A percentile compares a stretch with the other conserved stretches of the same genome.
phyloP scores from a whole-genome alignment of 352 stramenopile species.

The Globisporangium canariense region DNA sequence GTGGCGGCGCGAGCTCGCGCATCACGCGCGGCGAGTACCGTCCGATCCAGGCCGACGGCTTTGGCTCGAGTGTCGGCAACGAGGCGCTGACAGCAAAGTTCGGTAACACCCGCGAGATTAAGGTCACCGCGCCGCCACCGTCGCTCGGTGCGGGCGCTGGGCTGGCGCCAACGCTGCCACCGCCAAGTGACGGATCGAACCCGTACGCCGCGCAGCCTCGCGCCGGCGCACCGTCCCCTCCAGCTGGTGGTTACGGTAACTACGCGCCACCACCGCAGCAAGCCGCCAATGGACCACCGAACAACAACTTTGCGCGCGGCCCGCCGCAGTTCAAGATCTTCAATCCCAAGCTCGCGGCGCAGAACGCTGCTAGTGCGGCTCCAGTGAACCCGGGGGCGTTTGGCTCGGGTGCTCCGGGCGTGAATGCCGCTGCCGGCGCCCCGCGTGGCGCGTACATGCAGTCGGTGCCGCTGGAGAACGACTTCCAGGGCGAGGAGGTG shows the following conservation, averaged over 20 bases:
- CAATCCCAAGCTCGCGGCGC: constrained; percentile 63
- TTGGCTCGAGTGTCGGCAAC: constrained; percentile 88
- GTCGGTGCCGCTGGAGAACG: constrained; percentile 32
- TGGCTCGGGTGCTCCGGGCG: constrained; percentile 17
- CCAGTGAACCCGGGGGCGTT: constrained; percentile 21
- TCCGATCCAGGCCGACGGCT: constrained; percentile 85
- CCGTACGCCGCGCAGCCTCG: constrained; percentile 52
- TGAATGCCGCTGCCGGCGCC: constrained; percentile 7
- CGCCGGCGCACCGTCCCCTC: constrained; percentile 16
- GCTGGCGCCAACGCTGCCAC: constrained; percentile 17
- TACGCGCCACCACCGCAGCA: constrained; percentile 14
- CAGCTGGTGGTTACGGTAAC: constrained; percentile 29
- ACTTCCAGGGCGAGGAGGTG: constrained; percentile 45
- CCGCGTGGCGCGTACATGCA: constrained; percentile 19
- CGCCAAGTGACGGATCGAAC: constrained; percentile 34
- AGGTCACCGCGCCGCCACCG: constrained; percentile 74
- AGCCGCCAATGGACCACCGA: not conserved
- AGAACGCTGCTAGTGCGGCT: constrained; percentile 21
- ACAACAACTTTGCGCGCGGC: constrained; percentile 19
- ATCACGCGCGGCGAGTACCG: constrained; percentile 73
- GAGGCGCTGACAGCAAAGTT: constrained; percentile 87
- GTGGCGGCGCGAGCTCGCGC: constrained; percentile 36
- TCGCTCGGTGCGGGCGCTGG: constrained; percentile 13
- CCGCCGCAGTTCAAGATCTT: constrained; percentile 88
- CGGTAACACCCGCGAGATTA: constrained; percentile 81